Conservation (phyloP, 768 basidiomycete genomes). For the Rhodotorula toruloides region DNA sequence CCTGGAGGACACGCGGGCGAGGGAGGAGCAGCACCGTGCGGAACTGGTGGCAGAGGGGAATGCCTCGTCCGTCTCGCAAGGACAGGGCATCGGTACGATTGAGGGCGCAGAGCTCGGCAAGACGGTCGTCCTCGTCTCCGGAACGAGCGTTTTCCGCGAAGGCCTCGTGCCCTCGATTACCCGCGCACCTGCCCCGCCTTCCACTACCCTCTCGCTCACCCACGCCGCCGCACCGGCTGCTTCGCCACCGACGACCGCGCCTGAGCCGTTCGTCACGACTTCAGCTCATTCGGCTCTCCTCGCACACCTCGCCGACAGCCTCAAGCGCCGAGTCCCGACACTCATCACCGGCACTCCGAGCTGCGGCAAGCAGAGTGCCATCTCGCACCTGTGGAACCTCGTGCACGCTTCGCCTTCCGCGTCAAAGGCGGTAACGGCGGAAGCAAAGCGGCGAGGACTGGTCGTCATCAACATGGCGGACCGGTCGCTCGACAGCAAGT, state of each 20-base stretch:
- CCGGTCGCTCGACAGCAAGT: constrained; percentile 88
- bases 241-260: constrained; percentile 10
- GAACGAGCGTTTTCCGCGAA: constrained; percentile 60
- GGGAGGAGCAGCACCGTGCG: constrained; percentile 53
- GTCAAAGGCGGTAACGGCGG: constrained; percentile 48
- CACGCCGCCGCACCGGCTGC: constrained; percentile 25
- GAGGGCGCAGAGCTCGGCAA: constrained; percentile 48
- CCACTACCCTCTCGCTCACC: constrained; percentile 18
- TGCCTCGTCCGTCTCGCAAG: no score
- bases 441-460: constrained; percentile 47
- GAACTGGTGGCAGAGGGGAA: not conserved
- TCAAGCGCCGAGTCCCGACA: constrained; percentile 67
- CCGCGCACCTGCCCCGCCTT: constrained; percentile 49
- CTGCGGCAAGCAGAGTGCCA: constrained; percentile 75
- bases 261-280: constrained; percentile 55
- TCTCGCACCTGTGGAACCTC: constrained; percentile 66
- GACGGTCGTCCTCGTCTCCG: constrained; percentile 61
- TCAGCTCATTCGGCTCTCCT: constrained; percentile 59
- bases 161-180: constrained; percentile 41
- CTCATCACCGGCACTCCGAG: constrained; percentile 81
- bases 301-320: constrained; percentile 58
- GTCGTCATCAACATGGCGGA: constrained; percentile 87
- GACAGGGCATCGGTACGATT: constrained; percentile 45
- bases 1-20: constrained; percentile 61
- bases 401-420: constrained; percentile 56